Conservation (phyloP, 257 asterid genomes). For the Rhazya stricta region DNA sequence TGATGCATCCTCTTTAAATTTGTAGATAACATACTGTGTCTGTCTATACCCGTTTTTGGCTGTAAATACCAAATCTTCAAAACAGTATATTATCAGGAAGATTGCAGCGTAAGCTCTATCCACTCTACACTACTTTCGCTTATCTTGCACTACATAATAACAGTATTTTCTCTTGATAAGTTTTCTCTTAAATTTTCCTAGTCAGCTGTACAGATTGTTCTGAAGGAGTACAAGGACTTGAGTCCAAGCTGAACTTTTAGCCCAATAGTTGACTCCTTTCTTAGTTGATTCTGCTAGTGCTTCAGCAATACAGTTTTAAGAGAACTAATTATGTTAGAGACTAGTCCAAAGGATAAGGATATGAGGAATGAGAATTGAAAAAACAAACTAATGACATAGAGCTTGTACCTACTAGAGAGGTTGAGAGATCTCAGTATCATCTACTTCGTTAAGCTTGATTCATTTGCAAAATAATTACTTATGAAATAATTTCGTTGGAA, state of each 20-base stretch:
- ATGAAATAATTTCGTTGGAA: background rate
- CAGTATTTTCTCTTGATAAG: too few species aligned
- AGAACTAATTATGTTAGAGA: background rate
- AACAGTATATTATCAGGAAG: conserved; percentile 61
- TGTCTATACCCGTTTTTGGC: conserved; percentile 86
- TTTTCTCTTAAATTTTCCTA: background rate
- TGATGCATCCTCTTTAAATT: conserved; percentile 21
- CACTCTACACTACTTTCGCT: conserved; percentile 23
- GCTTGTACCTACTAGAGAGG: background rate
- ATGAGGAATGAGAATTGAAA: background rate
- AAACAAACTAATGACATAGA: background rate
- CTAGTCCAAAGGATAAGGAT: background rate
- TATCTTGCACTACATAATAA: conserved; percentile 1
- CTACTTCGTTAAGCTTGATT: background rate
- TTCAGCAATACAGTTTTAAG: background rate
- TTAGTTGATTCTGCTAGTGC: background rate
- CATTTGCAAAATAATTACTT: background rate
- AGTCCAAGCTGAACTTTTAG: background rate
- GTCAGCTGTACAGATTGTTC: background rate
- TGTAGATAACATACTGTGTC: conserved; percentile 56
- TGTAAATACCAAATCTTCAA: conserved; percentile 47
- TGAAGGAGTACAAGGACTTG: background rate
- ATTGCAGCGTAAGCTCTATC: conserved; percentile 38
- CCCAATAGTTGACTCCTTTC: background rate
- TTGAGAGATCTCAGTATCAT: background rate